A percentile compares a stretch with the other conserved stretches of the same genome.
Conservation (phyloP, 2,329 filamentous ascomycete species). For the Colletotrichum horii region DNA sequence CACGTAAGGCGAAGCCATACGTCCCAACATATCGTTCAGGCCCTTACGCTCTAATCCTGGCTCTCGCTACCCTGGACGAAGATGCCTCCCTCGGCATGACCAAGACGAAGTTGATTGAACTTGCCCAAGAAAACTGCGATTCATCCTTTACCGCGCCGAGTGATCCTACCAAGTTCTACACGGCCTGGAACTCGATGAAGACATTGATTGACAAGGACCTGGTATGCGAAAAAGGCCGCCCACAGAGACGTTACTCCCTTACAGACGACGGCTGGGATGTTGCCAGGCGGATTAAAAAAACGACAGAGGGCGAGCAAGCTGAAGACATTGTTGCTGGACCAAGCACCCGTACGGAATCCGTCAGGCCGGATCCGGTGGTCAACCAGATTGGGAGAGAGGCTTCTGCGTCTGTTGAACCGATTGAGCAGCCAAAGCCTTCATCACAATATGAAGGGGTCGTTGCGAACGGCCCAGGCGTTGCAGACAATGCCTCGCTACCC, state of each 20-base stretch:
- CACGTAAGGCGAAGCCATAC: constrained; percentile 68
- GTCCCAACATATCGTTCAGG: constrained; percentile 77
- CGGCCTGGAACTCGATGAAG: constrained; percentile 85
- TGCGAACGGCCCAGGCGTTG: constrained; percentile 38
- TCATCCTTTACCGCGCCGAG: constrained; percentile 72
- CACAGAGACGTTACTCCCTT: constrained; percentile 70
- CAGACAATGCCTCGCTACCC: constrained; percentile 41
- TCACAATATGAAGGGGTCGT: constrained; percentile 42
- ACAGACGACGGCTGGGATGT: constrained; percentile 83
- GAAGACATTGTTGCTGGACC: constrained; percentile 21
- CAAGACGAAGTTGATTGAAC: constrained; percentile 71
- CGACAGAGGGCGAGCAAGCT: constrained; percentile 30
- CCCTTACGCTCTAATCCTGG: constrained; percentile 74
- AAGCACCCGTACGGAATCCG: neutral
- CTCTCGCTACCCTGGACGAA: constrained; percentile 64
- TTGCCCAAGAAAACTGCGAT: constrained; percentile 75
- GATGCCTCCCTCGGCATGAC: constrained; percentile 62
- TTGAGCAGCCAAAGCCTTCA: constrained; percentile 25
- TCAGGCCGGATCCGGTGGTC: neutral
- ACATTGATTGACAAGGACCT: constrained; percentile 75
- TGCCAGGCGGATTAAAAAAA: constrained; percentile 66
- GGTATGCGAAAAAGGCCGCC: constrained; percentile 73
- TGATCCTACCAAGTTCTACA: constrained; percentile 74
- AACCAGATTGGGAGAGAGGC: neutral
- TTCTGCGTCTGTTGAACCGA: neutral